Evolutionary conservation across 768 basidiomycete genomes (phyloP), one percentile per base, ranked within the genome.

Genomic region (Lentinula sp.): DNA sequence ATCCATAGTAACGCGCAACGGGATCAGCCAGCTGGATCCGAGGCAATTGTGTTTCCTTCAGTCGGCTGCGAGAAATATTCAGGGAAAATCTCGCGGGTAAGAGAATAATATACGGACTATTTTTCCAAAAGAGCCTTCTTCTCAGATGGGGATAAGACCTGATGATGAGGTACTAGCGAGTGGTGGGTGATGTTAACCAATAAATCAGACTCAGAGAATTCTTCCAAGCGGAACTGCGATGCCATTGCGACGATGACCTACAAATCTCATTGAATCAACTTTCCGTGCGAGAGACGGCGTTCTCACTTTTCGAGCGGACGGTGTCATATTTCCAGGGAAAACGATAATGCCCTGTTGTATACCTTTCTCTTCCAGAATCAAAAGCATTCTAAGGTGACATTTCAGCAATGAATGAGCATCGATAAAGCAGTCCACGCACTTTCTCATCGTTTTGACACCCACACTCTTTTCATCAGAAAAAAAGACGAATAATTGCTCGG

Each of bases 121-220:
- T 89, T 88, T 74, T 90, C 86, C 60, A 99, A 78, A 59, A 99
- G 76, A 21, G 82, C 71, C 70, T 85, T 88, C 79, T 98, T 99
- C 71, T 97, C 89, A 63, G 95, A 91, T 31, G 83, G 74, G 13
- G 84, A 82, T 63, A 98, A 81, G 62, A 98, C 87, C 65, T 95
- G 88, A 71, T 99, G 97, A 62, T 83, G 85, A 50, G 97, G 97
- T 1, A 99, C 97, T 40, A 99, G 82, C 21, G 91, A 91, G 70
- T 99, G 97, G 68, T 94, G 89, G 5, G 93, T 94, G 69, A 99
- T 98, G 74, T 99, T 99, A 65, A 99, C 97, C 5, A 98, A 82
- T 16, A 99, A 78, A 73, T 98, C 96, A 10, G 95, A 85, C 74
- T 98, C 97, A 18, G 95, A 91, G 72, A 98, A 99, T 67, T 97